Evolutionary conservation across 2,329 filamentous ascomycete species (phyloP).

Genomic region (Penicillium italicum): DNA sequence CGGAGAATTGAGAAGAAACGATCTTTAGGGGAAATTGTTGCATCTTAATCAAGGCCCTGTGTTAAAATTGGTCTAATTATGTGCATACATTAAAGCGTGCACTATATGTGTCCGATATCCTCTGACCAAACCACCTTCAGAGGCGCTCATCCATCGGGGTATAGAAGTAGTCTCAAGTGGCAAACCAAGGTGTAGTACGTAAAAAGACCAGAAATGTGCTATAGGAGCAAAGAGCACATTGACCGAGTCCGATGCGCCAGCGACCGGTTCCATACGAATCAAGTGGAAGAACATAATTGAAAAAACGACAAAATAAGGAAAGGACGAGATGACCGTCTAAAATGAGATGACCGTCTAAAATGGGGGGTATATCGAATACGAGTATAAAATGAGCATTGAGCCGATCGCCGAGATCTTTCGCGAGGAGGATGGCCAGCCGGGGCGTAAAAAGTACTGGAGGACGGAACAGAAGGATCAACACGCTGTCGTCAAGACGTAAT

Average conservation of each 20-base stretch:
- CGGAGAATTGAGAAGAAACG: no score
- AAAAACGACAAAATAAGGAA: slow-evolving; percentile 13
- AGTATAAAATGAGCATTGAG: slow-evolving; percentile 16
- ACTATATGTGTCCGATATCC: slow-evolving; percentile 20
- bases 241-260: slow-evolving; percentile 20
- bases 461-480: slow-evolving; percentile 22
- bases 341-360: slow-evolving; percentile 26
- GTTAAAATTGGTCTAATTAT: slow-evolving; percentile 26
- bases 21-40: no score
- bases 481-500: slow-evolving; percentile 40
- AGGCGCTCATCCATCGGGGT: slow-evolving; percentile 7
- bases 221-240: slow-evolving; percentile 10
- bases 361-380: slow-evolving; percentile 33
- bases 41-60: slow-evolving; percentile 10
- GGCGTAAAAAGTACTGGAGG: slow-evolving; percentile 12
- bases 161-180: slow-evolving; percentile 3
- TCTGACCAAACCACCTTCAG: slow-evolving; percentile 4
- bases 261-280: slow-evolving; percentile 18
- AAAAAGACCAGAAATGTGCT: slow-evolving; percentile 20
- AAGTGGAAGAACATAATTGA: slow-evolving; percentile 9
- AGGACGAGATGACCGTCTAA: slow-evolving; percentile 24
- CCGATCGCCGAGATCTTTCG: not conserved
- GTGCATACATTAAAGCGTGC: slow-evolving; percentile 33
- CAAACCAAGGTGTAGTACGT: slow-evolving; percentile 16
- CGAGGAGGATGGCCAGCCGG: slow-evolving; percentile 13